Base-by-base conservation (phyloP, 768 basidiomycete species). In the Pleurotus platypus region DNA sequence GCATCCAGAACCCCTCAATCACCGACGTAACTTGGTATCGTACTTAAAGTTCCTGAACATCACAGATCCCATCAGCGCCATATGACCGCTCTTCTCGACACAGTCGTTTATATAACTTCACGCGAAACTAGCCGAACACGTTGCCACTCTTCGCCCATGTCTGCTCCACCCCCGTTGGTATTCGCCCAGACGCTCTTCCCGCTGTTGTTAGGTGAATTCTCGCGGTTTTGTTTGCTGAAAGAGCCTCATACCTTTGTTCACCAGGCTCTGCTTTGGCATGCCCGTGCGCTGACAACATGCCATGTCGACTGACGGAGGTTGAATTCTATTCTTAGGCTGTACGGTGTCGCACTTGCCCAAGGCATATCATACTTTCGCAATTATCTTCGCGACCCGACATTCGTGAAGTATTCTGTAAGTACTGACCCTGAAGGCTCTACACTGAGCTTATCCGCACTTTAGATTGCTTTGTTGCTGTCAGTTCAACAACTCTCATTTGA, bases 351-450 rank as follows among this genome's bases (percentile, higher is more conserved):
- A 15, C 26, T 50, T 30, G 49, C 49, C 2, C 49, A 50, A 35
- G 49, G 13, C 11, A 27, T 50, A 12, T 50, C 49, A n/a, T 50
- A 35, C 30, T 35, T 50, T 50, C 49, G 49, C 30, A 50, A 50
- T 50, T 50, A 38, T 20, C 49, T 30, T 20, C 12, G 27, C 11
- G 49, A 50, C 37, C 15, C n/a, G 15, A n/a, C 15, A 18, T 30
- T 50, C 27, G 27, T 50, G 9, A 50, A 50, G 20, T 50, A 50
- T 13, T 15, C 15, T 20, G 49, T 50, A n/a, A 50, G 49, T 15
- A n/a, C 15, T 7, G 15, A 13, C 27, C 27, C 9, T 27, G 15
- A 6, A n/a, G 15, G 20, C 0, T 7, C 9, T 7, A 2, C n/a
- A 15, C 49, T 35, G 7, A 9, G 20, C 30, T 50, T 13, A 50